Percentiles rank a stretch among this genome's conserved stretches.
Evolutionary conservation across 2,329 filamentous ascomycete genomes (phyloP).

Genomic region (Penicillium polonicum): DNA sequence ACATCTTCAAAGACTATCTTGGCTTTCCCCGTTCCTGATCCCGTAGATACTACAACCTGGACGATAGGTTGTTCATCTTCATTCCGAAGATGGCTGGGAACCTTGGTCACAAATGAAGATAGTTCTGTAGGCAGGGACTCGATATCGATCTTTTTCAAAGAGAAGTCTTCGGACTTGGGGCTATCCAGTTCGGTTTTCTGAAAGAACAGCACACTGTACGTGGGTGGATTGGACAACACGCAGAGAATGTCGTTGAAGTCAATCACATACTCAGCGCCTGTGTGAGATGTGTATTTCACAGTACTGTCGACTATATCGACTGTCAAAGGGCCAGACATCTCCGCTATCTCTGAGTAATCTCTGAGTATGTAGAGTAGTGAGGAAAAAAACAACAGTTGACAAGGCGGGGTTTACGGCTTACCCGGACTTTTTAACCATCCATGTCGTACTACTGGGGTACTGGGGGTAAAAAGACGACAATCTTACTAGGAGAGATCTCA

Average conservation of each 20-base stretch:
- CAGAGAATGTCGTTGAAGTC: slow-evolving; percentile 27
- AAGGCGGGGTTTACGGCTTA: slow-evolving; percentile 1
- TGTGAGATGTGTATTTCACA: slow-evolving; percentile 21
- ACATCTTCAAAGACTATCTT: slow-evolving; percentile 55
- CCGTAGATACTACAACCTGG: slow-evolving; percentile 67
- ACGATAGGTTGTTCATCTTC: slow-evolving; percentile 20
- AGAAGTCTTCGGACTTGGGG: neutral
- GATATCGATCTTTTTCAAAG: slow-evolving; percentile 21
- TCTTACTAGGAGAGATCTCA: neutral
- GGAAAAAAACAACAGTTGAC: neutral
- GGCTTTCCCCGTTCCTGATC: slow-evolving; percentile 63
- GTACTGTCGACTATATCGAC: slow-evolving; percentile 10
- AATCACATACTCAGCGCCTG: slow-evolving; percentile 16
- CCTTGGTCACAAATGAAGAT: slow-evolving; percentile 15
- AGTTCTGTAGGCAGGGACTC: slow-evolving; percentile 16
- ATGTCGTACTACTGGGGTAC: neutral
- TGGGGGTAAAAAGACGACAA: neutral
- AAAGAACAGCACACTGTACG: slow-evolving; percentile 26
- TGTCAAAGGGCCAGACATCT: neutral
- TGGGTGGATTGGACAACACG: slow-evolving; percentile 17
- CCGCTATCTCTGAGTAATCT: neutral
- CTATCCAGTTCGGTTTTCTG: slow-evolving; percentile 3
- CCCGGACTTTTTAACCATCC: neutral
- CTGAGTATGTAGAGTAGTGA: neutral
- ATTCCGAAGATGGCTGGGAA: slow-evolving; percentile 25